These are phyloP conservation scores for Tetrahymena malaccensis DNA, from an alignment of 73 alveolate species.

Conservation along the genomic window DNA sequence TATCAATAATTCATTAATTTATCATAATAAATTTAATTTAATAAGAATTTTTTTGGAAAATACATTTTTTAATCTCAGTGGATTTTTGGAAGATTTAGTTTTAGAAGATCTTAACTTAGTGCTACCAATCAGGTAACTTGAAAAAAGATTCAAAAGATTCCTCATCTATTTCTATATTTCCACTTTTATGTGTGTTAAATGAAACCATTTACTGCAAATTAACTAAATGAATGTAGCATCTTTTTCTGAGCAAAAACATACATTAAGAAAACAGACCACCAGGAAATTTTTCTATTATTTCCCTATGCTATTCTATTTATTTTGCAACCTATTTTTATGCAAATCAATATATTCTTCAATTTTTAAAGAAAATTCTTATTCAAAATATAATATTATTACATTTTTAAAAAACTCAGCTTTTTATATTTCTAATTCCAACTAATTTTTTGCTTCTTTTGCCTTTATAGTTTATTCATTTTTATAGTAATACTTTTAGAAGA, in stretches of 20 bases:
- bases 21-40: no score
- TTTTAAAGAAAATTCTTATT: no score
- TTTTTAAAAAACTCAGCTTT: background rate
- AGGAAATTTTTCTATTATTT: conserved; percentile 3
- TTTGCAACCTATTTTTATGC: conserved; percentile 1
- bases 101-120: background rate
- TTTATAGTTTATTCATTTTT: background rate
- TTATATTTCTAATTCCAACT: conserved; percentile 16
- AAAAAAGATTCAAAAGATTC: background rate
- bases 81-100: background rate
- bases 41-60: no score
- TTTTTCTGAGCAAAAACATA: conserved; percentile 9
- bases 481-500: conserved; percentile 4
- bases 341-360: background rate
- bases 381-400: background rate
- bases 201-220: conserved; percentile 17
- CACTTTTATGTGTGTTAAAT: conserved; percentile 20
- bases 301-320: conserved; percentile 8
- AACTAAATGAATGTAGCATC: conserved; percentile 13
- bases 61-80: background rate
- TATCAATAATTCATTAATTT: no score
- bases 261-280: conserved; percentile 19
- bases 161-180: conserved; percentile 18
- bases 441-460: conserved; percentile 29
- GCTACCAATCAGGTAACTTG: background rate